Evolutionary conservation across 2,329 filamentous ascomycete genomes (phyloP), one percentile per base, ranked within the genome.

Genomic region (Alternaria incomplexa): DNA sequence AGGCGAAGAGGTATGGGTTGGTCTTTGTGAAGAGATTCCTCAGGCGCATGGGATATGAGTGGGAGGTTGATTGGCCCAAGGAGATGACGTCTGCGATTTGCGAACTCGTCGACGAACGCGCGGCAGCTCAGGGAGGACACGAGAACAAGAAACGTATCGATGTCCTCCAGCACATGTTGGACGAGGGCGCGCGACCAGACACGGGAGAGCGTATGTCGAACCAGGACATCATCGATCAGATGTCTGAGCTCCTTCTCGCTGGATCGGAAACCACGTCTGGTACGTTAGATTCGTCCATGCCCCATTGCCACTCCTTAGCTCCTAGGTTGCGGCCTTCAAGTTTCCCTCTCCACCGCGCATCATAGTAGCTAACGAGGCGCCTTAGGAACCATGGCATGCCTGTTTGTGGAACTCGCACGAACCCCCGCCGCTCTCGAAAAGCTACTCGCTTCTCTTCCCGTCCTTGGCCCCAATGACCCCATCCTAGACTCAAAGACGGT

Each of bases 51-150:
- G 53, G 40, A 7, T 22, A 22, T 23, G 53, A 56, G 25, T 56
- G 53, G 40, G 40, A 56, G 17, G 40, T 56, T n/a, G 53, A 56
- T n/a, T 56, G 53, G 53, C 53, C 40, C n/a, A 46, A 46, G 53
- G 53, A 56, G 40, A 56, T 46, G 40, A 56, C 53, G 4, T 45
- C 53, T 56, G 53, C 53, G n/a, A 56, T 56, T 23, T 56, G 53
- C 25, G 53, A 56, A 30, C 53, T 56, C 53, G 53, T 46, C 17
- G 40, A 56, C 15, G 53, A 56, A 56, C 53, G 53, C 40, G 25
- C 40, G 30, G 40, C 53, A 46, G 53, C 40, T 6, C n/a, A 56
- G 17, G 40, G 53, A 23, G n/a, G 40, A 46, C n/a, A 12, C 11
- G 28, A 56, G 12, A 56, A 45, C 23, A 25, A 6, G 17, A 25